Evolutionary conservation across 2,329 filamentous ascomycete species (phyloP), one percentile per base, ranked within the genome.

Genomic region (Biscogniauxia marginata): DNA sequence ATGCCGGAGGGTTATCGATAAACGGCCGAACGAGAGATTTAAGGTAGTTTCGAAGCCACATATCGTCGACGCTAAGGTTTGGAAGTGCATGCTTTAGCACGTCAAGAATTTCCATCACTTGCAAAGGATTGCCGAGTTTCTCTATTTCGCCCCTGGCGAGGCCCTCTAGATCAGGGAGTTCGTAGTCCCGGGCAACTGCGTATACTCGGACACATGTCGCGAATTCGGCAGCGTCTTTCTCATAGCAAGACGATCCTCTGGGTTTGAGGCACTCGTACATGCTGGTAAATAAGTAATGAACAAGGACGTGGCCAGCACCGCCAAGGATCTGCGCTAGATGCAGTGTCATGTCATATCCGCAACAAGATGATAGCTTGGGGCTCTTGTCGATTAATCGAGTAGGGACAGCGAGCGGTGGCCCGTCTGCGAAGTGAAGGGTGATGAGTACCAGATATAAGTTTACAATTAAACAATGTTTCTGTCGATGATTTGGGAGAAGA

Each of bases 231-330:
- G 44, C 46, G 18, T 47, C 4, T 53, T 53, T 64, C 23, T 62
- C 55, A 19, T 43, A 19, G 24, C 8, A 23, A 22, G 53, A 57
- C 2, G 47, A 53, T 49, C 56, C 55, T 46, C 52, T 53, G 9
- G 56, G 63, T 34, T 61, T 58, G 3, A 67, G 55, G 39, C 56
- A 61, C 39, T 65, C 53, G 44, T 65, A 67, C 6, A 23, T 59
- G 44, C 55, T 54, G 6, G 64, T 63, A 18, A 60, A 62, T 30
- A 67, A 30, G 53, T 60, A 60, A 54, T 66, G 58, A 39, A 62
- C 57, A 30, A 66, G 46, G 23, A 64, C 54, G 47, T 66, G 61
- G n/a, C 59, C 56, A 50, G 46, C 44, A 22, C 43, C 43, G 20
- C 53, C 23, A 49, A 58, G 25, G 23, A 66, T 55, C n/a, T 73